Evolutionary conservation across 257 asterid genomes (phyloP), one percentile per base, ranked within the genome.

Genomic region (Agastache rugosa): DNA sequence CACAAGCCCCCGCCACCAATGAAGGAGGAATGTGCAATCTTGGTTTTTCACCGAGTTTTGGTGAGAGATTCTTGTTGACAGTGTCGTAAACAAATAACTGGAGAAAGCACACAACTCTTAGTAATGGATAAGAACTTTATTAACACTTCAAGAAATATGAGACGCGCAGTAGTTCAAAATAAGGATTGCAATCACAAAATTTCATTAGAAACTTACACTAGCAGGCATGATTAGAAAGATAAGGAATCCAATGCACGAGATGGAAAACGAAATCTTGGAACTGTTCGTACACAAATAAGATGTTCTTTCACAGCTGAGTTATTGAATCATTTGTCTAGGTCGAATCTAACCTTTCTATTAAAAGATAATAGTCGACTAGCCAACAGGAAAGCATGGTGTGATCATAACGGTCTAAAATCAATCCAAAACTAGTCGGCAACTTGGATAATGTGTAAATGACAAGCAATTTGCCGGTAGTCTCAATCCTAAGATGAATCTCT

Each of bases 41-140:
- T 71, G 85, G 79, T 35, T 76, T 83, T 27, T 87, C 87, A 5
- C 91, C 96, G 6, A 81, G 83, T 81, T 89, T 94, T 19, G 92
- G 80, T 1, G 99, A 87, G 84, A 94, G 80, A 9, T 81, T 85
- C 88, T 87, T 92, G 75, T 94, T 94, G 58, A 92, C 90, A 5
- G 99, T 94, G 83, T 94, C 99, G 48, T 90, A 94, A 19, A 89
- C 92, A 71, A 90, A 87, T 72, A 94, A 81, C 99, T 94, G 89
- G 80, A 47, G 29, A 27, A 68, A 22, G 14, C 9, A 5, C 10
- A 3, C 51, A 66, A 14, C n/a, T 42, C 42, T 67, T 23, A 77
- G 73, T 37, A 22, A 6, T 17, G 17, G 6, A n/a, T 3, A 44
- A 17, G 60, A 42, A 47, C 23, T n/a, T n/a, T 5, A 16, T n/a